Percentiles rank a stretch among this genome's conserved stretches.
Evolutionary conservation across 2,329 filamentous ascomycete genomes (phyloP).

Genomic region (Diaporthe citriasiana): DNA sequence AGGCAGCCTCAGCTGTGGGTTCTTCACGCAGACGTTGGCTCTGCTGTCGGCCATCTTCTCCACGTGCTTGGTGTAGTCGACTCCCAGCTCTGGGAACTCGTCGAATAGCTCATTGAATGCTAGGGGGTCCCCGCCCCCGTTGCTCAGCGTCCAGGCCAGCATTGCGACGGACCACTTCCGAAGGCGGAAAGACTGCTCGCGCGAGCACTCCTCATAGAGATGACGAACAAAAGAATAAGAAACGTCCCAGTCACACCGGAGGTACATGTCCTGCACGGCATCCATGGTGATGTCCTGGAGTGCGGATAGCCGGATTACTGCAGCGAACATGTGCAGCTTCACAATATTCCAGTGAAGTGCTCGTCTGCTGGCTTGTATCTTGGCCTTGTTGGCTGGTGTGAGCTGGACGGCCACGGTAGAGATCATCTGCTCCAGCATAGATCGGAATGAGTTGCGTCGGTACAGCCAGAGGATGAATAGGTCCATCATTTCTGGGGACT

Average conservation of each 20-base stretch:
- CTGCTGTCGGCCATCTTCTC: constrained; percentile 65
- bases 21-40: constrained; percentile 69
- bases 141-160: constrained; percentile 68
- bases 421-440: constrained; percentile 59
- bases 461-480: constrained; percentile 69
- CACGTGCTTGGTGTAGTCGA: constrained; percentile 67
- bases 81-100: constrained; percentile 62
- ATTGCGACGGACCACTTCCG: constrained; percentile 73
- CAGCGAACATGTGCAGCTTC: constrained; percentile 70
- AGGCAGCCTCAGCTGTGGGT: constrained; percentile 71
- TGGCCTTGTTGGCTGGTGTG: constrained; percentile 45
- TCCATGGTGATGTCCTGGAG: constrained; percentile 72
- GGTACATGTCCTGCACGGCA: constrained; percentile 70
- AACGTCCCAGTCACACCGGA: constrained; percentile 71
- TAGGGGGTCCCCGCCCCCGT: constrained; percentile 47
- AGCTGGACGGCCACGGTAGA: constrained; percentile 45
- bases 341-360: constrained; percentile 69
- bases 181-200: constrained; percentile 63
- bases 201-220: constrained; percentile 68
- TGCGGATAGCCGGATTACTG: constrained; percentile 61
- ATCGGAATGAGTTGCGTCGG: constrained; percentile 57
- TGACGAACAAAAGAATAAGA: constrained; percentile 64
- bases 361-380: constrained; percentile 49
- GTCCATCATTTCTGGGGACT: constrained; percentile 66
- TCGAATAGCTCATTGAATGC: constrained; percentile 43